Base-by-base conservation (phyloP, 176 grass and related monocot genomes). In the Oryza punctata region DNA sequence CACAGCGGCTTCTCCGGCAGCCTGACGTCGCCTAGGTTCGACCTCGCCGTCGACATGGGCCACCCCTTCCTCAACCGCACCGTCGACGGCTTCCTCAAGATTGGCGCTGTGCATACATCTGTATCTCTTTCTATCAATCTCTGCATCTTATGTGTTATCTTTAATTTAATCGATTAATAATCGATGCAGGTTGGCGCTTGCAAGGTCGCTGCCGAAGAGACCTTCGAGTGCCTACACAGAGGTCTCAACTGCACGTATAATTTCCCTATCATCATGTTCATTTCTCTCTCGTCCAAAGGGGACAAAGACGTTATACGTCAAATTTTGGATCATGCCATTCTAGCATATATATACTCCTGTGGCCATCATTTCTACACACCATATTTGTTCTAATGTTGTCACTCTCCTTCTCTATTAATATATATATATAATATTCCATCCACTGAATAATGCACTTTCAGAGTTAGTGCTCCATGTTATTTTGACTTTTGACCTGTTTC, bases 41-140 rank as follows among this genome's bases (percentile, higher is more conserved):
- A 87, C 28, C 50, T 89, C n/a, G 76, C 81, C 63, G 52, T 94
- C 76, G 81, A 87, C 87, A 91, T 87, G 89, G 89, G 89, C 46
- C 81, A 87, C 32, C 84, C 81, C 61, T 89, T 91, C 45, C 73
- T 94, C 84, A 90, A 94, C 41, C 87, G 79, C 73, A 91, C 89
- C 52, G 87, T 90, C 73, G 89, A 88, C 21, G 82, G 89, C 29
- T 94, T 94, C 85, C 73, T 91, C 86, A 94, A 83, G 72, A 94
- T 94, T n/a, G 91, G 85, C 26, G 81, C 81, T 14, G 88, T 90
- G 79, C 35, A 32, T 14, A 46, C 9, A 12, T 46, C 12, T 46
- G 12, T 46, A 5, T 54, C 52, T 18, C 10, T 30, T 14, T 6
- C 21, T 16, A 14, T 50, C 15, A 50, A 54, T 60, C 54, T 61